phyloP scores from a whole-genome alignment of 2,329 filamentous ascomycete genomes.

The Penicillium olsonii region DNA sequence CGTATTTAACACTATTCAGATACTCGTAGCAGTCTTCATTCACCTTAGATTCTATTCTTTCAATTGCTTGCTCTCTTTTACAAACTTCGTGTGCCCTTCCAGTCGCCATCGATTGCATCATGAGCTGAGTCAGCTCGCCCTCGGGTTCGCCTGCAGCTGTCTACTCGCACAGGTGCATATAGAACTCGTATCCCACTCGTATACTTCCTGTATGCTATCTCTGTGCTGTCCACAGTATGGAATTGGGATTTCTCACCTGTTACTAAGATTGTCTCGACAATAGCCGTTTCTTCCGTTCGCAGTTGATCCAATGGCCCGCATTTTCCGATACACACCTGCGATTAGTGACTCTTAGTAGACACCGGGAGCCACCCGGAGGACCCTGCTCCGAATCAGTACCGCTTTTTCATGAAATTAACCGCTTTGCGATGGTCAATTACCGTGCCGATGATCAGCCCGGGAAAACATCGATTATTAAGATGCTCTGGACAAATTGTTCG shows the following conservation, averaged over 20 bases:
- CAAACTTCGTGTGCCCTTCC: not conserved
- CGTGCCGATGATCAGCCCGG: conserved; percentile 9
- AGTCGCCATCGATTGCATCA: conserved; percentile 4
- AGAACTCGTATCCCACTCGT: not conserved
- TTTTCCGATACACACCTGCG: not conserved
- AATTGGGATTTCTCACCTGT: not conserved
- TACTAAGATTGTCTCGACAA: conserved; percentile 1
- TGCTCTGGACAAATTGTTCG: not conserved
- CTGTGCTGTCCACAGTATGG: not conserved
- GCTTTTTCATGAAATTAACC: conserved; percentile 5
- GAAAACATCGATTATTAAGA: not conserved
- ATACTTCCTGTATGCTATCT: not conserved
- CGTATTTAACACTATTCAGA: not conserved
- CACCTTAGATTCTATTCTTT: not conserved
- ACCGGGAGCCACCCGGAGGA: conserved; percentile 14
- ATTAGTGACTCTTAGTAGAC: conserved; percentile 3
- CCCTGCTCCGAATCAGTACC: conserved; percentile 12
- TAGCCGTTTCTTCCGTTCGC: conserved; percentile 6
- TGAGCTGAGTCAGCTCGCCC: conserved; percentile 1
- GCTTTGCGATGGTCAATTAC: conserved; percentile 5
- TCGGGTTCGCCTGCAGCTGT: not conserved
- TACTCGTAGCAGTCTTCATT: not conserved
- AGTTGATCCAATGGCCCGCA: conserved; percentile 1
- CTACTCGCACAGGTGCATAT: too few species aligned
- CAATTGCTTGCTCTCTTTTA: not conserved